These are phyloP conservation scores for Candida tammaniensis DNA, from an alignment of 805 yeast species.

Conservation along the genomic window DNA sequence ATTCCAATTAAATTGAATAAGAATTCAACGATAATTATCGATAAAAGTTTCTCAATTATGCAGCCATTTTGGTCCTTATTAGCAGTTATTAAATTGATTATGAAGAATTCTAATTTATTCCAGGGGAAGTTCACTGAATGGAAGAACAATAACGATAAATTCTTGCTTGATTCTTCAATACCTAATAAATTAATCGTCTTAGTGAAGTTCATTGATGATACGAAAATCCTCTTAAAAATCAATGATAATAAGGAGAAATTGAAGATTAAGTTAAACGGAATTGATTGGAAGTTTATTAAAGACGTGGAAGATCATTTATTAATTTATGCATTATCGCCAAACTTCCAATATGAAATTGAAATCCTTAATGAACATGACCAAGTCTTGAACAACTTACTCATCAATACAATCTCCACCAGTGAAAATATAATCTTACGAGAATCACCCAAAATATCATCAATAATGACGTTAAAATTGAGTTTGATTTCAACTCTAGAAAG, in stretches of 20 bases:
- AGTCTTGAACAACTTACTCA: slow-evolving; percentile 20
- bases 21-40: slow-evolving; percentile 12
- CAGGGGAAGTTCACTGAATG: slow-evolving; percentile 25
- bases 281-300: slow-evolving; percentile 31
- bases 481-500: slow-evolving; percentile 29
- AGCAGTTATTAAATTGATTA: slow-evolving; percentile 36
- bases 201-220: slow-evolving; percentile 26
- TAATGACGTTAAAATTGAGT: slow-evolving; percentile 31
- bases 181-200: slow-evolving; percentile 1
- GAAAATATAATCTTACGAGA: slow-evolving; percentile 21
- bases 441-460: slow-evolving; percentile 24
- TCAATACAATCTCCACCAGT: slow-evolving; percentile 27
- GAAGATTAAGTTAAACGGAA: slow-evolving; percentile 27
- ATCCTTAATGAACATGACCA: slow-evolving; percentile 15
- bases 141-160: slow-evolving; percentile 23
- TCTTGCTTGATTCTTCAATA: slow-evolving; percentile 10
- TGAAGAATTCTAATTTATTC: slow-evolving; percentile 27
- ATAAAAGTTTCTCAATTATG: slow-evolving; percentile 11
- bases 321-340: slow-evolving; percentile 36
- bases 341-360: slow-evolving; percentile 35
- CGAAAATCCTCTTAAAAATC: slow-evolving; percentile 25
- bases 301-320: slow-evolving; percentile 18
- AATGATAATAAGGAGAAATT: slow-evolving; percentile 2
- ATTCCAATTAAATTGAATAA: slow-evolving; percentile 9
- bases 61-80: slow-evolving; percentile 45